Percentiles rank a stretch among this genome's conserved stretches.
Evolutionary conservation across 768 basidiomycete genomes (phyloP).

Genomic region (Termitomyces sp.): DNA sequence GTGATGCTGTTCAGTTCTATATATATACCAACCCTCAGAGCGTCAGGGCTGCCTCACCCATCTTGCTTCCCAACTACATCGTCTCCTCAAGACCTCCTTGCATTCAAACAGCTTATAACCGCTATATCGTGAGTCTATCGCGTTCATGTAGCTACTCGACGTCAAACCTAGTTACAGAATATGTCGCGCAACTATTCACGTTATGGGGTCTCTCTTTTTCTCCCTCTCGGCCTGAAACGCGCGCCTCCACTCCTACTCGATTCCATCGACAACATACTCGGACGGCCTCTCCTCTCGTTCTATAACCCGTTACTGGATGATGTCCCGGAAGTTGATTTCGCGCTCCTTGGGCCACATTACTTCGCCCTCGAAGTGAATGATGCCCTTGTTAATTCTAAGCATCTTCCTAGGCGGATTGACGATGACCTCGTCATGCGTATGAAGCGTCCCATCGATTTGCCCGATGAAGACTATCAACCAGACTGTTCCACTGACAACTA

Average conservation of each 20-base stretch:
- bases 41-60: background rate
- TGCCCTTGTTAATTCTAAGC: background rate
- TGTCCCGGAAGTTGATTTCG: background rate
- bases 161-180: background rate
- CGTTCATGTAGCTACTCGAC: background rate
- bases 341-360: background rate
- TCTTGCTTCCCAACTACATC: background rate
- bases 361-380: background rate
- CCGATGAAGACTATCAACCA: background rate
- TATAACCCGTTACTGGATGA: background rate
- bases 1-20: background rate
- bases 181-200: background rate
- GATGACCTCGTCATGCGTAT: constrained; percentile 6
- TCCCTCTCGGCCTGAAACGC: background rate
- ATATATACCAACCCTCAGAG: background rate
- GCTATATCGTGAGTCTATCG: background rate
- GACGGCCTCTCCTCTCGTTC: background rate
- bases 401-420: background rate
- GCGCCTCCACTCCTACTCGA: background rate
- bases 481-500: background rate
- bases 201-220: background rate
- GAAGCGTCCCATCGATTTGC: constrained; percentile 7
- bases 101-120: background rate
- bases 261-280: background rate
- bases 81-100: background rate